Percentiles rank a stretch among this genome's conserved stretches.
These are phyloP conservation scores for Trichoderma atroviride DNA, from an alignment of 2,329 filamentous ascomycete genomes.

Conservation along the genomic window DNA sequence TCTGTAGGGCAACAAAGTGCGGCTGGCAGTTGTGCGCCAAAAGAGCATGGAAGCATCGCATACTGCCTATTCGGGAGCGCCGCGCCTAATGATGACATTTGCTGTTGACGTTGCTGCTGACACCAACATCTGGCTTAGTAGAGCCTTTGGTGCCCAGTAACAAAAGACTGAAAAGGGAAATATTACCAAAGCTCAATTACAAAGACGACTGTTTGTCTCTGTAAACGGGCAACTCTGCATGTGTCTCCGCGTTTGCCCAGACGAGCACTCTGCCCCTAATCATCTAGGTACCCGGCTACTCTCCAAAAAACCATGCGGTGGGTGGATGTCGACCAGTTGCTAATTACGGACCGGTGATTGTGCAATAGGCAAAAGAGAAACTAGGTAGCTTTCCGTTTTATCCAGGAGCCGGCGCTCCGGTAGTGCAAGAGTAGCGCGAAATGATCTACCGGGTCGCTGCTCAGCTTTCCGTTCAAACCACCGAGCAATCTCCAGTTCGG, in stretches of 20 bases:
- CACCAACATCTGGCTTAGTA: background rate
- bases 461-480: slow-evolving; percentile 1
- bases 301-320: background rate
- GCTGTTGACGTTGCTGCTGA: background rate
- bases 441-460: slow-evolving; percentile 8
- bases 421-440: slow-evolving; percentile 4
- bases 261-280: background rate
- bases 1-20: background rate
- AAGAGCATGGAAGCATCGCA: background rate
- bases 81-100: slow-evolving; percentile 2
- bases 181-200: too few species aligned
- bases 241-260: background rate
- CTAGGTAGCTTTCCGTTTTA: background rate
- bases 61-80: slow-evolving; percentile 3
- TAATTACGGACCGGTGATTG: background rate
- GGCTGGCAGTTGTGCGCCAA: background rate
- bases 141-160: background rate
- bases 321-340: background rate
- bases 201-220: background rate
- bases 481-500: background rate
- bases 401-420: slow-evolving; percentile 11
- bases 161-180: background rate
- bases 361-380: background rate
- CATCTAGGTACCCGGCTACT: background rate
- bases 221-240: background rate